These are phyloP conservation scores for Xerocomellus chrysenteron DNA, from an alignment of 768 basidiomycete species.

Conservation along the genomic window DNA sequence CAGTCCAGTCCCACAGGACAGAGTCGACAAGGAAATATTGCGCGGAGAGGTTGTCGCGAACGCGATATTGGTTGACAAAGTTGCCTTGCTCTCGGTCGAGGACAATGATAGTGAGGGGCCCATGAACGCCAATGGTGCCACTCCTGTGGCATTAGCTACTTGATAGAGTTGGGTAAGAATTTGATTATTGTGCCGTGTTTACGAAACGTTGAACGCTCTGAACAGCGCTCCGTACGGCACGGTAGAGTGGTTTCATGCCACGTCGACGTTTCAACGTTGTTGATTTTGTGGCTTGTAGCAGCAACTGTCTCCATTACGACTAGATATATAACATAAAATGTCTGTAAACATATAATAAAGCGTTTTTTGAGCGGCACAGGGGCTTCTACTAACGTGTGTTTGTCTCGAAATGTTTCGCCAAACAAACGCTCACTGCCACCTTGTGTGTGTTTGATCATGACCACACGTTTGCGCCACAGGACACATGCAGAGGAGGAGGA, in stretches of 20 bases:
- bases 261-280: slow-evolving; percentile 31
- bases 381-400: slow-evolving; percentile 13
- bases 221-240: no score
- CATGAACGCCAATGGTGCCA: slow-evolving; percentile 15
- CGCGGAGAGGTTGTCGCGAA: slow-evolving; percentile 36
- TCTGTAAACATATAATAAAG: slow-evolving; percentile 38
- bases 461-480: slow-evolving; percentile 62
- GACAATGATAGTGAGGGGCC: slow-evolving; percentile 16
- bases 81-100: slow-evolving; percentile 38
- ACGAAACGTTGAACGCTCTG: slow-evolving; percentile 1
- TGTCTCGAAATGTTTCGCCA: slow-evolving; percentile 34
- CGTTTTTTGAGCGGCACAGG: slow-evolving; percentile 7
- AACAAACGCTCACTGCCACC: slow-evolving; percentile 46
- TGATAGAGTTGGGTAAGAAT: slow-evolving; percentile 25
- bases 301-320: slow-evolving; percentile 26
- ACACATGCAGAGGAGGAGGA: slow-evolving; percentile 77
- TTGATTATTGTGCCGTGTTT: not conserved
- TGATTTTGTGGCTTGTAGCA: slow-evolving; percentile 26
- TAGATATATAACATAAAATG: slow-evolving; percentile 38
- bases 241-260: slow-evolving; percentile 17
- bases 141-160: slow-evolving; percentile 25
- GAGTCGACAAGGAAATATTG: slow-evolving; percentile 31
- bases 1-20: slow-evolving; percentile 21
- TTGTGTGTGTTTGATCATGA: slow-evolving; percentile 46
- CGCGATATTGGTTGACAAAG: slow-evolving; percentile 38